These are phyloP conservation scores for Microcyclosporella mali DNA, from an alignment of 2,329 filamentous ascomycete species.

Conservation along the genomic window DNA sequence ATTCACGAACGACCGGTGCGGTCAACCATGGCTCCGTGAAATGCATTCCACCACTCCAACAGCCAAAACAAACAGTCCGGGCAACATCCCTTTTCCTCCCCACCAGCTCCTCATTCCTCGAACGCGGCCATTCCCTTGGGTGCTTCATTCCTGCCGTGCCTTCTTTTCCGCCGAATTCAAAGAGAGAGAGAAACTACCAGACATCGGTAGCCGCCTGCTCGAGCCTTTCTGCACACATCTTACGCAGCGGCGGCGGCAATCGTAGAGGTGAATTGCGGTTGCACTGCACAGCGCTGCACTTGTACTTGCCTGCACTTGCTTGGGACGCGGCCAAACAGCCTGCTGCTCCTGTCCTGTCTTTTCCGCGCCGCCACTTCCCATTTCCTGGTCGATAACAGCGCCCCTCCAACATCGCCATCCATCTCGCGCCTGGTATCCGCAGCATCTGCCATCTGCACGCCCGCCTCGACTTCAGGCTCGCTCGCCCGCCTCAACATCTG, in stretches of 20 bases:
- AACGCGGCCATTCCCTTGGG: no score
- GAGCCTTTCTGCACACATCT: neutral
- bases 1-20: no score
- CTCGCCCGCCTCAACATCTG: slow-evolving; percentile 2
- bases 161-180: slow-evolving; percentile 1
- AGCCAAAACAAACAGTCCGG: no score
- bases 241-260: neutral
- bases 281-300: neutral
- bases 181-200: neutral
- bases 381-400: neutral
- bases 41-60: no score
- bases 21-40: no score
- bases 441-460: neutral
- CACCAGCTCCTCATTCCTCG: no score
- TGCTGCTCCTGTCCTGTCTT: neutral
- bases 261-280: neutral
- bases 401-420: slow-evolving; percentile 1
- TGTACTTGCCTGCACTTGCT: neutral
- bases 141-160: neutral
- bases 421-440: neutral
- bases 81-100: no score
- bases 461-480: neutral
- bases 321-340: neutral
- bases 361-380: neutral
- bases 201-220: no score